phyloP scores from a whole-genome alignment of 371 early-diverging fungal species.

The Apophysomyces elegans region DNA sequence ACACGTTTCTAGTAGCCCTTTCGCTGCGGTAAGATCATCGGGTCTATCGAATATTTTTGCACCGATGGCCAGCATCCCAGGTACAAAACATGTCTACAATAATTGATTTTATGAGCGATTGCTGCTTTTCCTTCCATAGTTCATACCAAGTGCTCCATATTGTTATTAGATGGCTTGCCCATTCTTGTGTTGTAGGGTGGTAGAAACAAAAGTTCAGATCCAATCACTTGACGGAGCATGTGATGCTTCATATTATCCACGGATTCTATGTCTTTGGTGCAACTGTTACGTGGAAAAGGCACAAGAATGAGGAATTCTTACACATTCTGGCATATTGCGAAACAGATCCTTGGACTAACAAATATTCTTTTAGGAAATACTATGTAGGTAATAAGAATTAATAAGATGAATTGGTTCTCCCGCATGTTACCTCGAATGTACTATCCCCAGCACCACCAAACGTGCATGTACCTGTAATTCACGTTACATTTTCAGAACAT shows the following conservation, averaged over 20 bases:
- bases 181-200: slow-evolving; percentile 40
- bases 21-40: slow-evolving; percentile 48
- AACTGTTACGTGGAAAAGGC: slow-evolving; percentile 8
- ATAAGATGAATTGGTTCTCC: background rate
- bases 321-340: slow-evolving; percentile 57
- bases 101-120: slow-evolving; percentile 8
- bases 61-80: slow-evolving; percentile 76
- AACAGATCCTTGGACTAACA: slow-evolving; percentile 56
- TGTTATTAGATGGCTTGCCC: slow-evolving; percentile 15
- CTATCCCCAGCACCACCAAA: slow-evolving; percentile 63
- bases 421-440: slow-evolving; percentile 49
- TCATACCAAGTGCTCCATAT: slow-evolving; percentile 63
- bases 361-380: slow-evolving; percentile 77
- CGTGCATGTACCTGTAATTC: slow-evolving; percentile 27
- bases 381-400: slow-evolving; percentile 23
- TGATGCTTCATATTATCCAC: slow-evolving; percentile 53
- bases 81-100: slow-evolving; percentile 64
- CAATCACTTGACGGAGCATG: slow-evolving; percentile 51
- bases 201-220: slow-evolving; percentile 49
- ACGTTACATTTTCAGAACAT: background rate
- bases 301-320: slow-evolving; percentile 41
- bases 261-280: slow-evolving; percentile 44
- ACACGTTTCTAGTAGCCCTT: slow-evolving; percentile 61
- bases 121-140: background rate
- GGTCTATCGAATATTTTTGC: slow-evolving; percentile 54